Evolutionary conservation across 257 asterid species (phyloP), one percentile per base, ranked within the genome.

Genomic region (Solanum gracilifrons): DNA sequence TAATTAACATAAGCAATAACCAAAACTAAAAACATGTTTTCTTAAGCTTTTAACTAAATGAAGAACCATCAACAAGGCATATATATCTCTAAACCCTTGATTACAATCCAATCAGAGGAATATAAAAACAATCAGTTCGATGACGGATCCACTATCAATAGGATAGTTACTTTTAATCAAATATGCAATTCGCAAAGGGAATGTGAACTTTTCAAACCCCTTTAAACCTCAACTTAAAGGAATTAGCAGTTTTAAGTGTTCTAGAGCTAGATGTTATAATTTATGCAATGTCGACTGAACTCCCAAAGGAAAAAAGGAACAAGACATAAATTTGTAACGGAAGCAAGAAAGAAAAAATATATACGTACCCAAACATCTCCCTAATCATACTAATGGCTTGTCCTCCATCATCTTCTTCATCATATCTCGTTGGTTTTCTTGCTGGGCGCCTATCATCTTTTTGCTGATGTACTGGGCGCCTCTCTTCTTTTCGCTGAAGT

Each of bases 311-410:
- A 66, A 18, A 72, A 83, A 9, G 33, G 8, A 76, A 71, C 51
- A 58, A 32, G 39, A 25, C 39, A 51, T 13, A 79, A 32, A 33
- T 51, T 41, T 60, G 68, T 9, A 80, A 18, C 2, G 58, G 85
- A 46, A 20, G 15, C 25, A 80, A 77, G 64, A 41, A 13, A 46
- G 29, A 15, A 29, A 46, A 29, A 48, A 31, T 41, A 55, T 55
- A 20, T 55, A 86, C 58, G 87, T 93, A 96, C 99, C 97, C 32
- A n/a, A 92, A 92, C 95, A 96, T 91, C 33, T 89, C n/a, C 91
- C 98, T 94, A 88, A 96, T 92, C 94, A 92, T 85, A 72, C 73
- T 84, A 72, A 94, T 88, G 37, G 93, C 90, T 15, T 36, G 90
- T 48, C 36, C 69, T 33, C 88, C 95, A 39, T 71, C 98, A 5